A percentile compares a stretch with the other conserved stretches of the same genome.
phyloP scores from a whole-genome alignment of 2,329 filamentous ascomycete species.

The Penicillium thymicola region DNA sequence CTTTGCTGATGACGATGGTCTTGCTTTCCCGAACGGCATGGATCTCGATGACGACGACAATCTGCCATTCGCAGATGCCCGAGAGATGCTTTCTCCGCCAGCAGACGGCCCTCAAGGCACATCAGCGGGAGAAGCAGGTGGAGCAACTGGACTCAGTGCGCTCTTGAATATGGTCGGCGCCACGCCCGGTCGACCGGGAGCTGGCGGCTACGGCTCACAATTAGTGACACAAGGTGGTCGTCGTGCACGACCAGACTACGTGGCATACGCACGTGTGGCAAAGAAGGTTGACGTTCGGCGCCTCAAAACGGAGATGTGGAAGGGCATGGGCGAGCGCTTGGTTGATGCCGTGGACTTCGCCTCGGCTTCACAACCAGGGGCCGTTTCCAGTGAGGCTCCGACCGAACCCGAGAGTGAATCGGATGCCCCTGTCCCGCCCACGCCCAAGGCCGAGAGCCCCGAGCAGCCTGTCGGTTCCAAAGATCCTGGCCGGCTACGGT shows the following conservation, averaged over 20 bases:
- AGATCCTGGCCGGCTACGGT: slow-evolving; percentile 63
- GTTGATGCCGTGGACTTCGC: slow-evolving; percentile 37
- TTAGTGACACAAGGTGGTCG: slow-evolving; percentile 59
- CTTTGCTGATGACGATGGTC: slow-evolving; percentile 71
- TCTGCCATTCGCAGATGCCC: slow-evolving; percentile 48
- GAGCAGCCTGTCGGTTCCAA: slow-evolving; percentile 34
- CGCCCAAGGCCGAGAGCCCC: slow-evolving; percentile 28
- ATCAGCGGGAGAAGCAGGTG: slow-evolving; percentile 33
- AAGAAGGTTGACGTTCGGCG: slow-evolving; percentile 65
- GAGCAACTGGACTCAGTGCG: slow-evolving; percentile 37
- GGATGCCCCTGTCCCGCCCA: slow-evolving; percentile 34
- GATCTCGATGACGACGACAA: slow-evolving; percentile 48
- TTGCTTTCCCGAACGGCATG: slow-evolving; percentile 46
- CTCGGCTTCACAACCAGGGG: slow-evolving; percentile 27
- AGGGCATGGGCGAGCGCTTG: slow-evolving; percentile 53
- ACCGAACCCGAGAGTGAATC: slow-evolving; percentile 24
- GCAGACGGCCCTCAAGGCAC: slow-evolving; percentile 32
- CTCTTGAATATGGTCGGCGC: slow-evolving; percentile 41
- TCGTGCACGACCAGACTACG: slow-evolving; percentile 60
- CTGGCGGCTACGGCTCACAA: slow-evolving; percentile 59
- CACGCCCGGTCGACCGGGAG: slow-evolving; percentile 35
- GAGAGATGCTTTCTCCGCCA: slow-evolving; percentile 47
- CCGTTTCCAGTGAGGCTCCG: slow-evolving; percentile 20
- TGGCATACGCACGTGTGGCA: slow-evolving; percentile 62
- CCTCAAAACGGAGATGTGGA: slow-evolving; percentile 65